phyloP scores from a whole-genome alignment of 2,329 filamentous ascomycete genomes.

The Orbilia javanica region DNA sequence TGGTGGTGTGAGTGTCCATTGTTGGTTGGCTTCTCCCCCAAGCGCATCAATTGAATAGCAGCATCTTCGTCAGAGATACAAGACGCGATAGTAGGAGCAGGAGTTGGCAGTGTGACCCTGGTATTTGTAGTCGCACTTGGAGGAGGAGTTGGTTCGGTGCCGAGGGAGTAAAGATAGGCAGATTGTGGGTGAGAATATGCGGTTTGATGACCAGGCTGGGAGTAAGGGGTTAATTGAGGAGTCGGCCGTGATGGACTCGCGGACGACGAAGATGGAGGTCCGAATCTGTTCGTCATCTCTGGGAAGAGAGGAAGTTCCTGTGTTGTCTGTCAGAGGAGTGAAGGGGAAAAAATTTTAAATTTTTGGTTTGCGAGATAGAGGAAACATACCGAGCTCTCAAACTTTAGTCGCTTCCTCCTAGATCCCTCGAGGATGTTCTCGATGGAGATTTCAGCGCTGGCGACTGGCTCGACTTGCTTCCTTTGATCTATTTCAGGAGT shows the following conservation, averaged over 20 bases:
- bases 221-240: conserved; percentile 57
- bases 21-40: conserved; percentile 74
- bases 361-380: background rate
- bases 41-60: conserved; percentile 93
- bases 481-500: conserved; percentile 32
- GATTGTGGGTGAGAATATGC: conserved; percentile 51
- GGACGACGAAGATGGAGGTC: conserved; percentile 69
- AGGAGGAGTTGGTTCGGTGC: conserved; percentile 53
- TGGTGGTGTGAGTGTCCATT: conserved; percentile 27
- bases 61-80: conserved; percentile 99
- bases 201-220: conserved; percentile 50
- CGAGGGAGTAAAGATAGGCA: conserved; percentile 55
- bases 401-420: conserved; percentile 92
- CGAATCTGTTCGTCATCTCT: conserved; percentile 53
- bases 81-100: conserved; percentile 95
- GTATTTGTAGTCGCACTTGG: conserved; percentile 66
- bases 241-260: conserved; percentile 61
- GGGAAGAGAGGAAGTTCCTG: conserved; percentile 92
- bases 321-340: conserved; percentile 47
- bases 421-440: conserved; percentile 98
- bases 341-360: conserved; percentile 21
- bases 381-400: conserved; percentile 90
- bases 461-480: conserved; percentile 75
- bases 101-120: conserved; percentile 82
- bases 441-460: conserved; percentile 92